Conservation (phyloP, 495 filamentous ascomycete genomes). For the Neurospora sp. region DNA sequence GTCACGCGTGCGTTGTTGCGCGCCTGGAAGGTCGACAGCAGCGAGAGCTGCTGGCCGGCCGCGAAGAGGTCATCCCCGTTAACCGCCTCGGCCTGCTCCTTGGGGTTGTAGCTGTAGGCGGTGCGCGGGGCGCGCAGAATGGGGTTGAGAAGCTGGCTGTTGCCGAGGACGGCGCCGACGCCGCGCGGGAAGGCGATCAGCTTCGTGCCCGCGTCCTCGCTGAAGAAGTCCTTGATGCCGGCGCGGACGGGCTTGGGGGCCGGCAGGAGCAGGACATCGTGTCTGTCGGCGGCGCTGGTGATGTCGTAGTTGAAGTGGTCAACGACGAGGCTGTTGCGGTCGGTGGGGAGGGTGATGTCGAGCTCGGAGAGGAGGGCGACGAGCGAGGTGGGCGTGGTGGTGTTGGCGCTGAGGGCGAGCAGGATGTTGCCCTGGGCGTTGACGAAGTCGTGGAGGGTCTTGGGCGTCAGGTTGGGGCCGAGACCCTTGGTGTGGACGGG, state of each 20-base stretch:
- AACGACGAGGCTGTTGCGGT: constrained; percentile 71
- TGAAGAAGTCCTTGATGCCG: constrained; percentile 73
- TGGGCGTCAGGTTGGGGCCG: constrained; percentile 78
- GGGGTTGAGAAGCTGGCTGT: constrained; percentile 63
- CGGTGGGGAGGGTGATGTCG: constrained; percentile 79
- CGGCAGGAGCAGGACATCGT: constrained; percentile 78
- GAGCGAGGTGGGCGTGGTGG: constrained; percentile 63
- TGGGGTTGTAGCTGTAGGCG: constrained; percentile 89
- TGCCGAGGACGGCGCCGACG: constrained; percentile 71
- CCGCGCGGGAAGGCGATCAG: constrained; percentile 71
- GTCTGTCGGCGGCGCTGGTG: constrained; percentile 62
- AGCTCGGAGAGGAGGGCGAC: constrained; percentile 82
- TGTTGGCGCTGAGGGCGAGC: constrained; percentile 68
- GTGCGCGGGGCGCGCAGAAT: constrained; percentile 72
- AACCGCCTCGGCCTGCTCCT: constrained; percentile 63
- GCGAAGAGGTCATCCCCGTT: constrained; percentile 60
- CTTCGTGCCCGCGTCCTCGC: constrained; percentile 40
- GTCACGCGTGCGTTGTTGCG: constrained; percentile 88
- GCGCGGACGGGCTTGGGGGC: constrained; percentile 49
- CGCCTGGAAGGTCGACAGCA: constrained; percentile 78
- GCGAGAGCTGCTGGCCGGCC: constrained; percentile 67
- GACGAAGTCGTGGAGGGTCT: constrained; percentile 80
- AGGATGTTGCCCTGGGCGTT: constrained; percentile 89
- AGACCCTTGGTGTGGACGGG: constrained; percentile 84
- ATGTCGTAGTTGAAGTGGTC: constrained; percentile 95